Base-by-base conservation (phyloP, 371 early-diverging fungal species). In the Mucor lusitanicus region DNA sequence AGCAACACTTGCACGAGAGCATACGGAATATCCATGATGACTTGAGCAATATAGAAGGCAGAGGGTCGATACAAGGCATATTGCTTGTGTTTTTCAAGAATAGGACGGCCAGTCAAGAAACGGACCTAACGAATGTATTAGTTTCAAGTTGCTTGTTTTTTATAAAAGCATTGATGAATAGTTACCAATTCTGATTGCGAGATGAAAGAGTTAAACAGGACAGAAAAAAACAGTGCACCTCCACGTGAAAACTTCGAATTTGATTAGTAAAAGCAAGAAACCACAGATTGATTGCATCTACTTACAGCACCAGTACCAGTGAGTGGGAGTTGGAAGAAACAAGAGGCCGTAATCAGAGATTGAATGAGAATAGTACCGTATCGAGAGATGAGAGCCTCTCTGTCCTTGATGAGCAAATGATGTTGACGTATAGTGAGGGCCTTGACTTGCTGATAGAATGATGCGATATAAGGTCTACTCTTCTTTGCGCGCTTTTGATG, bases 241-340 rank as follows among this genome's bases (percentile, higher is more conserved):
- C 92, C 91, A 46, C 94, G 87, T 6, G 89, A 87, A 72, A 91
- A 90, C 44, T n/a, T n/a, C n/a, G n/a, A n/a, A n/a, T n/a, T n/a
- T n/a, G n/a, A n/a, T n/a, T n/a, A n/a, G n/a, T n/a, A n/a, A n/a
- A n/a, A n/a, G n/a, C n/a, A n/a, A n/a, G n/a, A n/a, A n/a, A n/a
- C n/a, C n/a, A n/a, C n/a, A n/a, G n/a, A n/a, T n/a, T n/a, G n/a
- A n/a, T n/a, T n/a, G n/a, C n/a, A n/a, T 46, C 46, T 46, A 46
- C 46, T n/a, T 4, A 46, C 1, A 55, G 88, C 86, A 42, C 92
- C 91, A 13, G 69, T 69, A 6, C 82, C 78, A 57, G 71, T 72
- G 0, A 63, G 56, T 11, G 89, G 88, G 57, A 90, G 70, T 56
- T 73, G 65, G 59, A 80, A 86, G 73, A 90, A 92, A 48, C 88